Percentiles rank a stretch among this genome's conserved stretches.
These are phyloP conservation scores for Cudoniella acicularis DNA, from an alignment of 495 filamentous ascomycete genomes.

Conservation along the genomic window DNA sequence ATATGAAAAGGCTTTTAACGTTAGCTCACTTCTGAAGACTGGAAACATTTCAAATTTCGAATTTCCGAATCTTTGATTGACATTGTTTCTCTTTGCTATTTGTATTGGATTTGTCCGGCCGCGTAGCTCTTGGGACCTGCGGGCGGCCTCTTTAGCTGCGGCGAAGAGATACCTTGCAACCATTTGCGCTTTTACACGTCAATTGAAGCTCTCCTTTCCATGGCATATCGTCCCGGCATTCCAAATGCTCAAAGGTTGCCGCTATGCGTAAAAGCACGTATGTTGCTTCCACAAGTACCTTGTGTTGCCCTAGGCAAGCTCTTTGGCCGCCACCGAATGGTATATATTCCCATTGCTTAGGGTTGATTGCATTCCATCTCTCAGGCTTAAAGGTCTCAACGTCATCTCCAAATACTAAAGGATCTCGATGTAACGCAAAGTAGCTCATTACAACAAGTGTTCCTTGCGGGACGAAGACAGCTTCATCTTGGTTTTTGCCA, in stretches of 20 bases:
- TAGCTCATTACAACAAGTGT: not conserved
- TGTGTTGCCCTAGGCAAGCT: conserved; percentile 19
- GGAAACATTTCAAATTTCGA: too few species aligned
- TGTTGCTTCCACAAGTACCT: conserved; percentile 12
- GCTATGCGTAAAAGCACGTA: conserved; percentile 18
- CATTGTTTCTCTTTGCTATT: too few species aligned
- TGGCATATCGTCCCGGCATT: conserved; percentile 11
- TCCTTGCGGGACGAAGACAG: not conserved
- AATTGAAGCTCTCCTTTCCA: conserved; percentile 22
- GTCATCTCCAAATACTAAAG: not conserved
- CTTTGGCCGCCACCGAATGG: not conserved
- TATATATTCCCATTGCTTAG: not conserved
- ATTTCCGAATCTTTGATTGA: too few species aligned
- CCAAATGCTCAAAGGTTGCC: conserved; percentile 2
- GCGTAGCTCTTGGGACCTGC: not conserved
- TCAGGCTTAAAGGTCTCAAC: not conserved
- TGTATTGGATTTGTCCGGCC: too few species aligned
- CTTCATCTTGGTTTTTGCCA: not conserved
- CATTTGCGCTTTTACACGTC: conserved; percentile 23
- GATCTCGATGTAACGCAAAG: not conserved
- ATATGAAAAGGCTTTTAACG: too few species aligned
- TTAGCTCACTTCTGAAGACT: too few species aligned
- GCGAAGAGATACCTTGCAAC: conserved; percentile 12
- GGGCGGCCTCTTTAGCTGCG: too few species aligned
- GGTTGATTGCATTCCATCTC: not conserved